These are phyloP conservation scores for Austroboletus novae-zelandiae DNA, from an alignment of 1,284 basidiomycete genomes.

Conservation along the genomic window DNA sequence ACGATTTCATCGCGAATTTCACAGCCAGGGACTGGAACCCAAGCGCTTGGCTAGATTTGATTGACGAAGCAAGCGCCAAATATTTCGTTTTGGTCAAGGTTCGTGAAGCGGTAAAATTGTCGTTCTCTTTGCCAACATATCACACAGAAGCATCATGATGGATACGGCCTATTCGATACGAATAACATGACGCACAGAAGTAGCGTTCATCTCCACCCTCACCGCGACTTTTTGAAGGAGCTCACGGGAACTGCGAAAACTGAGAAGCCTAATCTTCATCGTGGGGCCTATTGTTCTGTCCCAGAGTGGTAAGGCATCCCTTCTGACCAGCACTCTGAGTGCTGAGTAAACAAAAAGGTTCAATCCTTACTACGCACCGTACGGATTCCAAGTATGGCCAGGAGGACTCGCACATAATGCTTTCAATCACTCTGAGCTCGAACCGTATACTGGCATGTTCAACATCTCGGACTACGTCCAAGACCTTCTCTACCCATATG, in stretches of 20 bases:
- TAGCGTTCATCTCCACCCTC: conserved; percentile 48
- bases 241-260: conserved; percentile 48
- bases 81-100: conserved; percentile 54
- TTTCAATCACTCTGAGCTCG: conserved; percentile 45
- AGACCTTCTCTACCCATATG: conserved; percentile 50
- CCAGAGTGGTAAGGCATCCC: conserved; percentile 45
- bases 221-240: conserved; percentile 53
- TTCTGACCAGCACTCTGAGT: background rate
- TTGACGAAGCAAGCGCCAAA: conserved; percentile 55
- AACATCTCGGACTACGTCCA: conserved; percentile 50
- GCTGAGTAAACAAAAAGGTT: conserved; percentile 36
- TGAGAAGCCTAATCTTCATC: conserved; percentile 48
- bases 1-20: conserved; percentile 57
- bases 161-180: conserved; percentile 50
- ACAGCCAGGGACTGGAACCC: conserved; percentile 52
- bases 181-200: conserved; percentile 43
- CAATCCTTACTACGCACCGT: conserved; percentile 47
- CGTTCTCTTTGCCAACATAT: conserved; percentile 1
- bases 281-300: conserved; percentile 52
- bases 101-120: background rate
- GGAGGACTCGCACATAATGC: conserved; percentile 48
- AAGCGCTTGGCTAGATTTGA: conserved; percentile 50
- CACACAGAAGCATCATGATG: conserved; percentile 47
- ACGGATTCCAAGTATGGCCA: too few relatives aligned
- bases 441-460: conserved; percentile 54